phyloP scores from a whole-genome alignment of 1,284 basidiomycete genomes.

The Heterobasidion irregulare region DNA sequence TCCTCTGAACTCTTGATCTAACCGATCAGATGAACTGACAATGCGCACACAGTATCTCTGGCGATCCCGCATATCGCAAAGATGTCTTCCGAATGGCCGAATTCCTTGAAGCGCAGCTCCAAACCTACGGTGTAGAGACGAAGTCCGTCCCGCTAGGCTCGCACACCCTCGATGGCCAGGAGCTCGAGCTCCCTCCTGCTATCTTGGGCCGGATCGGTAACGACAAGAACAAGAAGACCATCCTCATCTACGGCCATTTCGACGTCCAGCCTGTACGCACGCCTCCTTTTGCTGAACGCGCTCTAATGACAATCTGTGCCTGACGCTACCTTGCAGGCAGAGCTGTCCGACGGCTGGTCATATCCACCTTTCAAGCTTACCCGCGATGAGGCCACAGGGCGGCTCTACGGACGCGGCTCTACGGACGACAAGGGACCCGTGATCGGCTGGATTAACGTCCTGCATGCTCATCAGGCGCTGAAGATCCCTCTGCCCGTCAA shows the following conservation, averaged over 20 bases:
- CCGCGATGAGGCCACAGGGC: constrained; percentile 57
- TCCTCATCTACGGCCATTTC: constrained; percentile 89
- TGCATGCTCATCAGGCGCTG: constrained; percentile 79
- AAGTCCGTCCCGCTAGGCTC: constrained; percentile 71
- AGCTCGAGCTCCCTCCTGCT: constrained; percentile 79
- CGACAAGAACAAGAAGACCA: constrained; percentile 85
- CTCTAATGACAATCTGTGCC: neutral
- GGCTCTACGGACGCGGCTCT: constrained; percentile 84
- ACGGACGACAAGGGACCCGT: constrained; percentile 94
- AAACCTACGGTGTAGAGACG: constrained; percentile 69
- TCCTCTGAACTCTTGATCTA: neutral
- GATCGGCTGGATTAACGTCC: constrained; percentile 91
- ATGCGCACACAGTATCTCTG: constrained; percentile 44
- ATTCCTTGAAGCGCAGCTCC: constrained; percentile 71
- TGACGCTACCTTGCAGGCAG: constrained; percentile 31
- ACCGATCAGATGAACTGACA: neutral
- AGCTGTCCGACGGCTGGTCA: constrained; percentile 83
- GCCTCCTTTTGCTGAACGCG: neutral
- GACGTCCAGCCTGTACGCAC: constrained; percentile 71
- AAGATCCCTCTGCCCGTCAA: constrained; percentile 87
- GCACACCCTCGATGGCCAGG: constrained; percentile 76
- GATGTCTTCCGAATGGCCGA: constrained; percentile 81
- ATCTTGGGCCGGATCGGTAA: constrained; percentile 82
- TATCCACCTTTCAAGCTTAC: constrained; percentile 86
- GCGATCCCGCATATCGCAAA: constrained; percentile 56